A percentile compares a stretch with the other conserved stretches of the same genome.
Conservation (phyloP, 176 grass and related monocot genomes). For the Hordeum marinum region DNA sequence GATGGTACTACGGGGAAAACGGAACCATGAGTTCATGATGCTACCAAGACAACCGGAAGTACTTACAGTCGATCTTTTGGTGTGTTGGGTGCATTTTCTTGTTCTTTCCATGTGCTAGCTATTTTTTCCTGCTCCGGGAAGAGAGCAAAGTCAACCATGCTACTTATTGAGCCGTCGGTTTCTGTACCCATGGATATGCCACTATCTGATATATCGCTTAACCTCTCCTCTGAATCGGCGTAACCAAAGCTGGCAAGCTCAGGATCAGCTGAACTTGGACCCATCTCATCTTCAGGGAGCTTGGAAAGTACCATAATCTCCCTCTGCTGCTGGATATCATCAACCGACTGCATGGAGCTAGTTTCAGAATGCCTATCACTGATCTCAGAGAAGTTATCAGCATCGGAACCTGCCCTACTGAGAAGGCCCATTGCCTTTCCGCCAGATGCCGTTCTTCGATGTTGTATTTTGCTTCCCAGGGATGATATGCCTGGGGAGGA, state of each 20-base stretch:
- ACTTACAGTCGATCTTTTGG: constrained; percentile 55
- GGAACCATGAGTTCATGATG: not conserved
- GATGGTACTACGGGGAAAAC: not conserved
- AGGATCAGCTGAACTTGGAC: constrained; percentile 36
- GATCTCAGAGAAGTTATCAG: constrained; percentile 55
- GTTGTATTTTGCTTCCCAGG: constrained; percentile 40
- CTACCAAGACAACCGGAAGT: not conserved
- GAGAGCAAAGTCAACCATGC: constrained; percentile 38
- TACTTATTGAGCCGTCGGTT: constrained; percentile 69
- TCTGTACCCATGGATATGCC: constrained; percentile 76
- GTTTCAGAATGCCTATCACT: constrained; percentile 73
- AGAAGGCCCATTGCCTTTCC: constrained; percentile 30
- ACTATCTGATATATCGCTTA: constrained; percentile 87
- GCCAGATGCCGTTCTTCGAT: constrained; percentile 30
- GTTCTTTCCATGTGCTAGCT: constrained; percentile 30
- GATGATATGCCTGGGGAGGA: constrained; percentile 64
- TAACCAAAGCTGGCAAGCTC: constrained; percentile 55
- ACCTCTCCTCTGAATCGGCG: constrained; percentile 60
- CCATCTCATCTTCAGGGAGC: not conserved
- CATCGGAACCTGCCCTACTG: constrained; percentile 39
- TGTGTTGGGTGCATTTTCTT: constrained; percentile 12
- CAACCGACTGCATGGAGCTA: constrained; percentile 56
- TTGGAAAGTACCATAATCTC: constrained; percentile 34
- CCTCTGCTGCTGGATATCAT: constrained; percentile 37
- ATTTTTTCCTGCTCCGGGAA: constrained; percentile 50